Evolutionary conservation across 2,329 filamentous ascomycete genomes (phyloP).

Genomic region (Hypoxylon sp.): DNA sequence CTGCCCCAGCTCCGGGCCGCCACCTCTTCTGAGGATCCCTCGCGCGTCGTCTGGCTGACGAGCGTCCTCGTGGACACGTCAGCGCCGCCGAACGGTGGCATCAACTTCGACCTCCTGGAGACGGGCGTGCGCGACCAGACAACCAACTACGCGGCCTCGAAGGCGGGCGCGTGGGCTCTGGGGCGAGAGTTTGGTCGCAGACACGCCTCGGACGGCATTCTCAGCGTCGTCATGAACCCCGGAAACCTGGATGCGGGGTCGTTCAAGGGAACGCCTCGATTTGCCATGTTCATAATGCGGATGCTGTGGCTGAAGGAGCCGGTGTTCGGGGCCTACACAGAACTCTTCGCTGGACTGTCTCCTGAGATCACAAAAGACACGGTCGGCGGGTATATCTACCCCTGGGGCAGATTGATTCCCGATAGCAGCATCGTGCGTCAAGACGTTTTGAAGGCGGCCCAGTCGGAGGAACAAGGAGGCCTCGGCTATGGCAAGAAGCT

Average conservation of each 20-base stretch:
- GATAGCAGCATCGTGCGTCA: slow-evolving; percentile 22
- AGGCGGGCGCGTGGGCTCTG: slow-evolving; percentile 49
- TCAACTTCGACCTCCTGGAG: slow-evolving; percentile 42
- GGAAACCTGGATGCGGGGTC: slow-evolving; percentile 46
- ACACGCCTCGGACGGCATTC: slow-evolving; percentile 24
- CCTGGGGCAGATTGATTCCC: slow-evolving; percentile 33
- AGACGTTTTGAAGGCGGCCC: slow-evolving; percentile 18
- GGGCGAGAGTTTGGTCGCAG: slow-evolving; percentile 45
- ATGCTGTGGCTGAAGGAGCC: slow-evolving; percentile 26
- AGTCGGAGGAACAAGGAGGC: slow-evolving; percentile 14
- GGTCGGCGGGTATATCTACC: slow-evolving; percentile 28
- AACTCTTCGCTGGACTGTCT: slow-evolving; percentile 35
- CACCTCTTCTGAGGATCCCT: slow-evolving; percentile 18
- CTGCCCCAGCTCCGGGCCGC: slow-evolving; percentile 47
- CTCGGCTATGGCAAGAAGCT: slow-evolving; percentile 22
- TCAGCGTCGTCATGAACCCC: slow-evolving; percentile 48
- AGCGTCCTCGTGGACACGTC: slow-evolving; percentile 44
- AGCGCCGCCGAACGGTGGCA: slow-evolving; percentile 41
- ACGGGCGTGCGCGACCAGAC: slow-evolving; percentile 35
- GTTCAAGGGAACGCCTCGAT: slow-evolving; percentile 30
- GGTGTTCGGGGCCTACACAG: slow-evolving; percentile 33
- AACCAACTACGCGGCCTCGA: slow-evolving; percentile 47
- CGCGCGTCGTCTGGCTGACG: slow-evolving; percentile 40
- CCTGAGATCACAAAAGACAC: slow-evolving; percentile 35
- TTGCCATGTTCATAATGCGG: slow-evolving; percentile 20